Evolutionary conservation across 176 grass and related monocot genomes (phyloP).

Genomic region (Triticum urartu): DNA sequence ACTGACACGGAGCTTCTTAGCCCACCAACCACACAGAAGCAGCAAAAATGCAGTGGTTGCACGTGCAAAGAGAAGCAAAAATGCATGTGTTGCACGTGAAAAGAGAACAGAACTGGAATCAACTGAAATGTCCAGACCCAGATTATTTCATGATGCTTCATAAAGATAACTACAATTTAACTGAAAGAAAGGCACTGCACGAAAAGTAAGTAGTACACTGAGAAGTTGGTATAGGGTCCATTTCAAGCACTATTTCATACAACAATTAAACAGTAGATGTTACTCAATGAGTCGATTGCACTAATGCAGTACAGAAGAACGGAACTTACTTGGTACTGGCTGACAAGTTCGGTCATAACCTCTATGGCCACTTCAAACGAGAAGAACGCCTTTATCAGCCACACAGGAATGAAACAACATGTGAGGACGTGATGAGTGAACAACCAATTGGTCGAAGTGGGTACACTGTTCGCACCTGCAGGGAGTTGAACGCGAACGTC

Average conservation of each 20-base stretch:
- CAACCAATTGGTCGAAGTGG: neutral
- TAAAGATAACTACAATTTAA: neutral
- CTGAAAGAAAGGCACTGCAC: neutral
- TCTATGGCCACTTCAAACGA: constrained; percentile 92
- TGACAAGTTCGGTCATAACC: constrained; percentile 88
- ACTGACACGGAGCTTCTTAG: neutral
- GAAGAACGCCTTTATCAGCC: constrained; percentile 52
- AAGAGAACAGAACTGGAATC: neutral
- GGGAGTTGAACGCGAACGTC: constrained; percentile 83
- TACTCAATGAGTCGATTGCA: constrained; percentile 3
- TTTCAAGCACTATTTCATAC: neutral
- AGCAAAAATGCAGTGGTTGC: constrained; percentile 4
- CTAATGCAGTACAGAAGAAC: constrained; percentile 21
- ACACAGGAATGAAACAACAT: constrained; percentile 33
- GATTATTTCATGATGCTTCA: neutral
- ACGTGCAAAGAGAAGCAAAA: constrained; percentile 7
- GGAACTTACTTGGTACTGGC: constrained; percentile 73
- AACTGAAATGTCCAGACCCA: neutral
- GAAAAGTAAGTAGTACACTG: neutral
- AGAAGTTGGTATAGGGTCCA: neutral
- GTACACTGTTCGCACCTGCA: constrained; percentile 61
- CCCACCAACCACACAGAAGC: constrained; percentile 10
- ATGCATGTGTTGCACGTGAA: constrained; percentile 11
- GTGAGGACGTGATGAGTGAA: constrained; percentile 39
- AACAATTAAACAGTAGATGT: constrained; percentile 20